Base-by-base conservation (phyloP, 108 stramenopile species). In the Pelagomonas calceolata region DNA sequence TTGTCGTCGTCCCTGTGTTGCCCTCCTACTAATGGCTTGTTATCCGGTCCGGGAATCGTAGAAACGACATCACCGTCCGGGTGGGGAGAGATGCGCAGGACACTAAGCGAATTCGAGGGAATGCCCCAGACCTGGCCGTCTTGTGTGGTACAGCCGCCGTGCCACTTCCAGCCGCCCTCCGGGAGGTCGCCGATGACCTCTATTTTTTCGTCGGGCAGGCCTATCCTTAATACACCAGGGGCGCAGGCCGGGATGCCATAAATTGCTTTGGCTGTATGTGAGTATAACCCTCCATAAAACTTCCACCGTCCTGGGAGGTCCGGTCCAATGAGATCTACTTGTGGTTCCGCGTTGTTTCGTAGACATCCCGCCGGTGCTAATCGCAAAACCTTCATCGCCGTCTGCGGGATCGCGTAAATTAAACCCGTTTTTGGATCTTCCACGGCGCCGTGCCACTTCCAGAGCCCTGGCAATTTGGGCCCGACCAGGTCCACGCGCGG, bases 391-490 rank as follows among this genome's bases (percentile, higher is more conserved):
- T 84, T 72, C 36, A 64, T 51, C 15, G 91, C 86, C 16, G 89
- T 89, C 71, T 94, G 91, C 30, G 89, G 88, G 65, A 92, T 82
- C 69, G 86, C 88, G 77, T 92, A 94, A 68, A 94, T 90, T 45
- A 83, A 87, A 26, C 88, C 90, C 75, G 87, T 90, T 17, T 71
- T 73, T 12, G 43, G 36, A 16, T 80, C 89, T 1, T 88, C 72
- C 34, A 91, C 75, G 7, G 90, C 93, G 21, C 93, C 93, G 67
- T 93, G 91, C 91, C 91, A 94, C 73, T 92, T 94, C 77, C 87
- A 89, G 44, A 75, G 66, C 5, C 90, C 93, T 15, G 74, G 77
- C 67, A 88, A 79, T 12, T 67, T 60, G 0, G 86, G 86, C 0
- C 90, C 92, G 4, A 91, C 85, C 34, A 70, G 83, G 33, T 73